A percentile compares a stretch with the other conserved stretches of the same genome.
Conservation (phyloP, 2,329 filamentous ascomycete species). For the Fusarium torulosum region DNA sequence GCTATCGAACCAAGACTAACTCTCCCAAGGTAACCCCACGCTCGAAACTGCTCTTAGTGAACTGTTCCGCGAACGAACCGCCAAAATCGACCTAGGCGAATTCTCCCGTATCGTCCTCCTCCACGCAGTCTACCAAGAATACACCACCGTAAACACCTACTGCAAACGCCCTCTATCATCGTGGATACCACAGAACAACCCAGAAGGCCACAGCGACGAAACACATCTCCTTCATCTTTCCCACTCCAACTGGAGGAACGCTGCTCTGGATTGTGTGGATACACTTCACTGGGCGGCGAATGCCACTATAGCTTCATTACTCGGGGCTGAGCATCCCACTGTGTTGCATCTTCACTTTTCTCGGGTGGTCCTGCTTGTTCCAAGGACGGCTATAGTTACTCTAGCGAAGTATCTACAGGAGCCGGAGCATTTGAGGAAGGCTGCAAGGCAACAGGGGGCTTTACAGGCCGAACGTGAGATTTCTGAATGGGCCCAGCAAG, state of each 20-base stretch:
- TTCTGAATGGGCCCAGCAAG: slow-evolving; percentile 52
- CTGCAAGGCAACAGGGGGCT: slow-evolving; percentile 35
- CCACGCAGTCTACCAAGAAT: slow-evolving; percentile 42
- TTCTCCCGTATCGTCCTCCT: slow-evolving; percentile 40
- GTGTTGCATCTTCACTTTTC: slow-evolving; percentile 68
- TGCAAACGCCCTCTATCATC: slow-evolving; percentile 33
- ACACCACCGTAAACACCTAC: slow-evolving; percentile 31
- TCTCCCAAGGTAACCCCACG: slow-evolving; percentile 34
- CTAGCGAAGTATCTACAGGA: slow-evolving; percentile 51
- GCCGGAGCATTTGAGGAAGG: neutral
- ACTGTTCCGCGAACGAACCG: slow-evolving; percentile 27
- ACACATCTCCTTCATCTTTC: neutral
- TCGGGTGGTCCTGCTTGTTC: slow-evolving; percentile 64
- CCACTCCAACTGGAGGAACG: slow-evolving; percentile 56
- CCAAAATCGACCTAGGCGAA: slow-evolving; percentile 40
- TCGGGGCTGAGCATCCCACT: slow-evolving; percentile 66
- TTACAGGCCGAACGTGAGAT: slow-evolving; percentile 48
- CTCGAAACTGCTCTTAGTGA: slow-evolving; percentile 20
- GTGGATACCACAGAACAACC: slow-evolving; percentile 39
- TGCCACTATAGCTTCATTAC: slow-evolving; percentile 60
- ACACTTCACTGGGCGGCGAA: slow-evolving; percentile 70
- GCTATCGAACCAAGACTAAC: neutral
- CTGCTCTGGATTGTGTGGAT: slow-evolving; percentile 63
- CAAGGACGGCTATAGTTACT: slow-evolving; percentile 59
- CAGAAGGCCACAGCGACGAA: neutral